These are phyloP conservation scores for Tetraselmis striata DNA, from an alignment of 139 green algal species.

Conservation along the genomic window DNA sequence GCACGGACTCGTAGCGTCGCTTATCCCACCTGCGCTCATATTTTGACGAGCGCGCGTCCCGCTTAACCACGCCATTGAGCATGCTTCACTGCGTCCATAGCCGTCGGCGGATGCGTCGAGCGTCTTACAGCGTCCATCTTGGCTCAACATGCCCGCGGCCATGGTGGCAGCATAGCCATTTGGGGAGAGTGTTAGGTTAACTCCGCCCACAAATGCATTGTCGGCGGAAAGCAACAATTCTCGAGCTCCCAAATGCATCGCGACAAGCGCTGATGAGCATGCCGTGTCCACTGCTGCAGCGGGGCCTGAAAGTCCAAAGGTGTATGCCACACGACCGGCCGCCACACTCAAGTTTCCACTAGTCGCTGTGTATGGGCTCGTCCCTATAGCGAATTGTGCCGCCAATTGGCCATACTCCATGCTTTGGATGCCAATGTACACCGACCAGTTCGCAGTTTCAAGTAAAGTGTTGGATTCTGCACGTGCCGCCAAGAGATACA, in stretches of 20 bases:
- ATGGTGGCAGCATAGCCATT: background rate
- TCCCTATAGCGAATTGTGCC: background rate
- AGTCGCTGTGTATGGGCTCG: slow-evolving; percentile 14
- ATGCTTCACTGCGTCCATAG: slow-evolving; percentile 28
- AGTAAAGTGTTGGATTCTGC: too few species aligned
- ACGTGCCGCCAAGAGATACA: background rate
- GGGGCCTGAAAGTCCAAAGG: slow-evolving; percentile 23
- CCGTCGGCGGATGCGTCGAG: slow-evolving; percentile 29
- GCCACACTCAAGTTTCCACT: slow-evolving; percentile 17
- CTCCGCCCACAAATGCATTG: background rate
- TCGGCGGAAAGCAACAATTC: background rate
- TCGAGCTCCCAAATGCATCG: slow-evolving; percentile 29
- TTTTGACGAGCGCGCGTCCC: background rate
- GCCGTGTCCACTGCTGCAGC: slow-evolving; percentile 57
- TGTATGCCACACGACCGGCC: slow-evolving; percentile 16
- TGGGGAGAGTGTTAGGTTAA: background rate
- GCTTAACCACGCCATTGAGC: slow-evolving; percentile 12
- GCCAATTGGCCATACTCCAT: background rate
- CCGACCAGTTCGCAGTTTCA: background rate
- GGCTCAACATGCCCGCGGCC: slow-evolving; percentile 61
- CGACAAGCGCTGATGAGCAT: slow-evolving; percentile 56
- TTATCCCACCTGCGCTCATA: background rate
- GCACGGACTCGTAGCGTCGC: background rate
- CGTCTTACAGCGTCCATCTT: slow-evolving; percentile 51
- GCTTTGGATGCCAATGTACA: background rate